Evolutionary conservation across 805 yeast species (phyloP), one percentile per base, ranked within the genome.

Genomic region (Wickerhamomyces rabaulensis): DNA sequence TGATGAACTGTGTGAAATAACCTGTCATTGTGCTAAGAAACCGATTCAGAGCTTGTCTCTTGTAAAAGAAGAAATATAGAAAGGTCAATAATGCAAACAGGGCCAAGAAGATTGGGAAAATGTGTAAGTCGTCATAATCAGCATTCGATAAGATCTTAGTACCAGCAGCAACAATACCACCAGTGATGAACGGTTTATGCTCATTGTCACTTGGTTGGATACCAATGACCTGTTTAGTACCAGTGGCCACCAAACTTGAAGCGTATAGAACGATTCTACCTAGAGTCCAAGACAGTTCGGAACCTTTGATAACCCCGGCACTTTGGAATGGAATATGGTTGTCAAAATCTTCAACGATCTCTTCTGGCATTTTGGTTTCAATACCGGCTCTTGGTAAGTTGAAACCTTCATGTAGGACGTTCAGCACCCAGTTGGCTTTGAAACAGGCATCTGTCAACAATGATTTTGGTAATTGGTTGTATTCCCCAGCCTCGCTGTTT

Each of bases 341-440:
- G 42, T 59, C 59, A 8, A 53, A 54, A 16, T 58, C 61, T 4
- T 52, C 57, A 21, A 36, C 49, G 7, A 41, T 47, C 7, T 49
- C 51, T 2, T 60, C 53, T 7, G 59, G 60, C 50, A 60, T 59
- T 37, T 58, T 63, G 16, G 64, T 52, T 40, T 83, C 88, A 41
- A 80, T 55, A 6, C 77, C 88, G 4, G 79, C 66, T 50, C 91
- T 64, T 1, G 99, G 98, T 33, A 94, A 72, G 21, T 82, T 87
- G 61, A 92, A 92, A 0, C 99, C 99, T 54, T 91, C 96, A 62
- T 89, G 97, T 23, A 94, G 67, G 27, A 94, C 77, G 58, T 86
- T 90, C 35, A 90, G 73, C 2, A 94, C 90, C 98, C 99, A 94
- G 47, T 87, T 81, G 6, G 97, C 95, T 59, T 94, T 94, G 70